phyloP scores from a whole-genome alignment of 106 monocot species.

The Chionographis japonica region DNA sequence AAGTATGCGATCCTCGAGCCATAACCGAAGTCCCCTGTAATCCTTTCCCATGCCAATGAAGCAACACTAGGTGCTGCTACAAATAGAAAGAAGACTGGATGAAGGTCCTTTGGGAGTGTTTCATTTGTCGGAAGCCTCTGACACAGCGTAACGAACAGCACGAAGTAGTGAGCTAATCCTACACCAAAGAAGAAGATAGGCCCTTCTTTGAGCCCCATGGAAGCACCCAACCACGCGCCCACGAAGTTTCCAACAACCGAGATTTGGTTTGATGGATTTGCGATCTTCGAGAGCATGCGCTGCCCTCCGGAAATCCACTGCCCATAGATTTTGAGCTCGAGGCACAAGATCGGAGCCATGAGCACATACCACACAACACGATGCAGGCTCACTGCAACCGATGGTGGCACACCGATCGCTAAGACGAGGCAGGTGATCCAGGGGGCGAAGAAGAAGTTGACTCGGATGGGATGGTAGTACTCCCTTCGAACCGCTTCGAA shows the following conservation, averaged over 20 bases:
- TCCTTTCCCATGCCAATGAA: slow-evolving; percentile 65
- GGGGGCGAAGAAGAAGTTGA: slow-evolving; percentile 92
- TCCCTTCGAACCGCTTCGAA: slow-evolving; percentile 73
- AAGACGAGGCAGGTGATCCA: slow-evolving; percentile 80
- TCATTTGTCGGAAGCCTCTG: slow-evolving; percentile 87
- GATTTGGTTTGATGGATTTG: slow-evolving; percentile 78
- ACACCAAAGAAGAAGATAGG: slow-evolving; percentile 85
- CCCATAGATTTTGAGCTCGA: slow-evolving; percentile 83
- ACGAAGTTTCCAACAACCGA: slow-evolving; percentile 83
- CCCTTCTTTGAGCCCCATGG: slow-evolving; percentile 76
- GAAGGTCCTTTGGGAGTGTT: slow-evolving; percentile 76
- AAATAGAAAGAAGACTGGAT: slow-evolving; percentile 88
- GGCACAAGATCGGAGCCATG: slow-evolving; percentile 71
- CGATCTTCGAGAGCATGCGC: slow-evolving; percentile 54
- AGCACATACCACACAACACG: slow-evolving; percentile 49
- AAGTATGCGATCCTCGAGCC: slow-evolving; percentile 59
- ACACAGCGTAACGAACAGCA: slow-evolving; percentile 77
- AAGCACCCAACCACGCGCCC: slow-evolving; percentile 65
- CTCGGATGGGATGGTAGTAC: slow-evolving; percentile 76
- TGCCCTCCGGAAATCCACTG: slow-evolving; percentile 89
- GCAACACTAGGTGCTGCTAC: slow-evolving; percentile 80
- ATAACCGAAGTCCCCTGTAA: slow-evolving; percentile 45
- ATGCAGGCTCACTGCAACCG: slow-evolving; percentile 21
- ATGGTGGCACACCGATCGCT: slow-evolving; percentile 51
- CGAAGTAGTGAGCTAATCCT: slow-evolving; percentile 73